Conservation (phyloP, 192 early-diverging fungal species). For the Martensiomyces pterosporus region DNA sequence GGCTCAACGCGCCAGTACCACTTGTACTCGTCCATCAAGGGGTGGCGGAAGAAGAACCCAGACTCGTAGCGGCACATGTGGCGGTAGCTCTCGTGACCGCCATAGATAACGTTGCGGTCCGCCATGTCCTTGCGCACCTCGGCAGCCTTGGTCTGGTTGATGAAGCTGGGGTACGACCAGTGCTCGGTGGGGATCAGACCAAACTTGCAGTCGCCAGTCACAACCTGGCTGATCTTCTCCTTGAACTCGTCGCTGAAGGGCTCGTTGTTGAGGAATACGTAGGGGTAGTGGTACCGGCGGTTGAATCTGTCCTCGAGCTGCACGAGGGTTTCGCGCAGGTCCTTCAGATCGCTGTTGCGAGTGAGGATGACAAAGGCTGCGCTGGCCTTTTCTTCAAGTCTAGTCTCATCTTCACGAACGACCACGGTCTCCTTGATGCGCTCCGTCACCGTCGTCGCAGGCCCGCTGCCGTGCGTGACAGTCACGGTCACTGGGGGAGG, state of each 20-base stretch:
- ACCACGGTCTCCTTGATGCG: not conserved
- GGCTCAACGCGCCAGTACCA: conserved; percentile 81
- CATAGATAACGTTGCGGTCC: conserved; percentile 45
- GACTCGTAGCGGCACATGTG: conserved; percentile 66
- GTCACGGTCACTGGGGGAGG: conserved; percentile 30
- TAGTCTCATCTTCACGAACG: too few species aligned
- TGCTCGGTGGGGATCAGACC: conserved; percentile 58
- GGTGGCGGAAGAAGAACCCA: conserved; percentile 66
- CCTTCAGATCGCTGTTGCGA: not conserved
- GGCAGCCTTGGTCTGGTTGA: conserved; percentile 37
- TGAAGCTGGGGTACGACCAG: conserved; percentile 66
- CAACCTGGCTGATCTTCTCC: conserved; percentile 14
- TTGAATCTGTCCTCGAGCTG: conserved; percentile 62
- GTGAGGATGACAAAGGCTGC: not conserved
- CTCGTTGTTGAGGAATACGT: conserved; percentile 60
- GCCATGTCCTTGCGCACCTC: conserved; percentile 7
- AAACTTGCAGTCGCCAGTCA: conserved; percentile 1
- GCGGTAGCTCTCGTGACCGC: conserved; percentile 53
- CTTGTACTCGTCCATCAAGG: conserved; percentile 57
- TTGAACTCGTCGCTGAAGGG: conserved; percentile 53
- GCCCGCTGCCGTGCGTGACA: conserved; percentile 6
- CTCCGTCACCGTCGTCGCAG: not conserved
- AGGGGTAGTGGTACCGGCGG: conserved; percentile 55
- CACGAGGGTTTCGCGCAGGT: conserved; percentile 51
- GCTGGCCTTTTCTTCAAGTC: not conserved